Base-by-base conservation (phyloP, 148 eudicot species). In the Talinum fruticosum region DNA sequence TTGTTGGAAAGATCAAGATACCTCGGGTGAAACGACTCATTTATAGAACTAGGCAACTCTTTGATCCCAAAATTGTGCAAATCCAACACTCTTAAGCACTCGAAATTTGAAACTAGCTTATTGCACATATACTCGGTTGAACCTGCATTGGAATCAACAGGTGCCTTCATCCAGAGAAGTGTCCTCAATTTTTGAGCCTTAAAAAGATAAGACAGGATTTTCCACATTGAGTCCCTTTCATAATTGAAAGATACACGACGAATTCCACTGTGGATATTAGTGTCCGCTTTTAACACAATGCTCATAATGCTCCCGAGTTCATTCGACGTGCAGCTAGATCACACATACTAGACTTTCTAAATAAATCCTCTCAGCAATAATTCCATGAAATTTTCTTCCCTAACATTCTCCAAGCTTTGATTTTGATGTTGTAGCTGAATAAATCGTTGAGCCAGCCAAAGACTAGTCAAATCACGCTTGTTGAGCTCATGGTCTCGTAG, bases 381-480 rank as follows among this genome's bases (percentile, higher is more conserved):
- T 29, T 45, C 74, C 59, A 34, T n/a, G 8, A 71, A 44, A 16
- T 71, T 38, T 2, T 26, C 41, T 41, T 44, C 21, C 19, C 74
- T 59, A 12, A 45, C 35, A 45, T 44, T 51, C 35, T 71, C 57
- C 16, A 24, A 41, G 24, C n/a, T 71, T 21, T 26, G 32, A 29
- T 28, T 47, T 71, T 12, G 10, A 26, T 71, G 32, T 38, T 14
- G 24, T 21, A 59, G 59, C 23, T 71, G 6, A 15, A 44, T 71
- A 18, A 44, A 71, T 14, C 74, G 59, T 26, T 71, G 74, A 44
- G 74, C 74, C 74, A 71, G 44, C 74, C 74, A 71, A 24, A 41
- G 57, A 5, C 21, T 1, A 71, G 45, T 38, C 34, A 71, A 15
- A 21, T 28, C 21, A 15, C 3, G 21, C 24, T 44, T 71, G 19